These are phyloP conservation scores for Sporothrix sp. DNA, from an alignment of 2,329 filamentous ascomycete species.

Conservation along the genomic window DNA sequence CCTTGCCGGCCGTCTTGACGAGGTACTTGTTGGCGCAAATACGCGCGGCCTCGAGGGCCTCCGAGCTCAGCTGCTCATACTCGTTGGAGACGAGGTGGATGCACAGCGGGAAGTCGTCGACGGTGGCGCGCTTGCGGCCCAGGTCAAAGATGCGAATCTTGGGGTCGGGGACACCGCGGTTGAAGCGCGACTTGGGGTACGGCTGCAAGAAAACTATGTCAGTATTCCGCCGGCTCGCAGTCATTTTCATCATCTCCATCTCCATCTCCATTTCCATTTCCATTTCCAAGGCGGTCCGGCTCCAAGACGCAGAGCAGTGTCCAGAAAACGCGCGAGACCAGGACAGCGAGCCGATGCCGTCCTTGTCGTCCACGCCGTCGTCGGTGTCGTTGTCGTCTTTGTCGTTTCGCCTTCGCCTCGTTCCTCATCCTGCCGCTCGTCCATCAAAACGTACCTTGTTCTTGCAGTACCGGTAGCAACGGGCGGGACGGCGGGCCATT, in stretches of 20 bases:
- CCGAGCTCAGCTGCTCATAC: constrained; percentile 99
- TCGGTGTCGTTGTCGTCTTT: not conserved
- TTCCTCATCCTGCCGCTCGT: not conserved
- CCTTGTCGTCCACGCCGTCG: too few relatives aligned
- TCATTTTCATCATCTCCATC: not conserved
- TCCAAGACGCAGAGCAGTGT: too few relatives aligned
- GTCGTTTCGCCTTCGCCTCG: constrained; percentile 8
- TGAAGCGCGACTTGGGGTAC: constrained; percentile 99
- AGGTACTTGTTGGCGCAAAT: constrained; percentile 94
- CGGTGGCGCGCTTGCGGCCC: constrained; percentile 94
- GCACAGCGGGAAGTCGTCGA: constrained; percentile 99
- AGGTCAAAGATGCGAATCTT: constrained; percentile 98
- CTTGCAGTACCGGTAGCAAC: constrained; percentile 99
- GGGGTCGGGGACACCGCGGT: constrained; percentile 89
- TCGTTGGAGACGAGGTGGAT: constrained; percentile 99
- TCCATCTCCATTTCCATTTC: not conserved
- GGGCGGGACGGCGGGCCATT: constrained; percentile 98
- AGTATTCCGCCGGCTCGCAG: constrained; percentile 3
- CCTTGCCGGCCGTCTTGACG: constrained; percentile 62
- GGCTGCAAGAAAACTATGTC: constrained; percentile 43
- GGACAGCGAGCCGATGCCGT: too few relatives aligned
- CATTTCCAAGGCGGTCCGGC: too few relatives aligned
- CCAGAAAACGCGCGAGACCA: too few relatives aligned
- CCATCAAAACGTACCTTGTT: constrained; percentile 72
- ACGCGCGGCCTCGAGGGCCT: constrained; percentile 98